Evolutionary conservation across 176 grass and related monocot genomes (phyloP), one percentile per base, ranked within the genome.

Genomic region (Coix lacrymajobi): DNA sequence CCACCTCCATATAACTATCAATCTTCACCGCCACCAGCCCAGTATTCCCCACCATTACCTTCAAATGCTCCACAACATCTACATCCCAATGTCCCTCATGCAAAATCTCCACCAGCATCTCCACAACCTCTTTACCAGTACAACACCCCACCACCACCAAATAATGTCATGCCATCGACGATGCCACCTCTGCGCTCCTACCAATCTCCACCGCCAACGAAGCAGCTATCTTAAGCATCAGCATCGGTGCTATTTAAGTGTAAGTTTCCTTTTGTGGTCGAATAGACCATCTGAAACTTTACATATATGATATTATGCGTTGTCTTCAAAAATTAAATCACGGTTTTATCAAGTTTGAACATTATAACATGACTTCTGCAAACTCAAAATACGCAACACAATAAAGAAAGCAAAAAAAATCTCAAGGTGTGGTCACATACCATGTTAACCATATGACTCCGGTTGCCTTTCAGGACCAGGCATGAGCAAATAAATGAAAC

Each of bases 1-100:
- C 85, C 81, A 20, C 73, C 81, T 77, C 79, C 83, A 36, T 81
- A 85, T 60, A 83, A 62, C 75, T 83, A 78, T 39, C 79, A 56
- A 72, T 75, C 66, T 57, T 88, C 32, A 32, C 81, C 77, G 14
- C 89, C 84, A 87, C 48, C 79, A 20, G 43, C 79, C 45, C 79
- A 75, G 8, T 84, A 80, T 69, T 82, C 71, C 40, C 85, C 81
- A 56, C 72, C 71, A 3, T 51, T 79, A 25, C 71, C 73, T 71
- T 73, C 77, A 43, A 31, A 20, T 48, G 51, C 44, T 12, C 48
- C 56, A 16, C 61, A 88, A 54, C 72, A 85, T 75, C 41, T 84
- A 52, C 71, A 83, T 6, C 84, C 89, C 74, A 75, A 68, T 25
- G 48, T 22, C 46, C 81, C 87, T 20, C 75, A 40, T 67, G 29